phyloP scores from a whole-genome alignment of 108 stramenopile genomes.

The Pseudonitzschia multistriata region DNA sequence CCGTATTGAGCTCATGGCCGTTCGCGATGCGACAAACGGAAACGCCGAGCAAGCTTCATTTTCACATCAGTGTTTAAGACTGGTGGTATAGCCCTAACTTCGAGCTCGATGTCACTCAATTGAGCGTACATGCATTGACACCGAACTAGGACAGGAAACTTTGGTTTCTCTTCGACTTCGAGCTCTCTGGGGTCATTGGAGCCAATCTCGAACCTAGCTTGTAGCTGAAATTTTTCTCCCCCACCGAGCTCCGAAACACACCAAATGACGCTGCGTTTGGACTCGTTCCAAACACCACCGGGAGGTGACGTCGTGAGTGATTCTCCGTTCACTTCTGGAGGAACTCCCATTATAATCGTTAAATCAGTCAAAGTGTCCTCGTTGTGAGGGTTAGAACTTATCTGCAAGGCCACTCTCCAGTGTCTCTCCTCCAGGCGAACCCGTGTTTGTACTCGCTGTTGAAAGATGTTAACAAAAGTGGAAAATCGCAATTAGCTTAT shows the following conservation, averaged over 20 bases:
- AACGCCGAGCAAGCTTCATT: constrained; percentile 75
- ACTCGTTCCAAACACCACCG: constrained; percentile 83
- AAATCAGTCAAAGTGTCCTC: constrained; percentile 73
- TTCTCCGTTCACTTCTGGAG: constrained; percentile 59
- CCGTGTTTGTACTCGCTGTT: constrained; percentile 76
- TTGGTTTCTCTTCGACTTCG: constrained; percentile 47
- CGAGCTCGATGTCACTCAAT: constrained; percentile 75
- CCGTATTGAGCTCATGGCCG: constrained; percentile 22
- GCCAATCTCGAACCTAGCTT: constrained; percentile 70
- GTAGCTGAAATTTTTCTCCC: constrained; percentile 88
- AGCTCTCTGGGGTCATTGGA: constrained; percentile 9
- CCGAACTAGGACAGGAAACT: constrained; percentile 77
- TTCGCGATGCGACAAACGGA: constrained; percentile 76
- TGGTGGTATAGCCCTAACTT: constrained; percentile 57
- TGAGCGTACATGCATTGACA: constrained; percentile 82
- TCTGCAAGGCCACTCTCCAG: constrained; percentile 81
- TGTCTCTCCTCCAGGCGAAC: constrained; percentile 55
- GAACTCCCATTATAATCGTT: constrained; percentile 84
- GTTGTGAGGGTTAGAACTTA: constrained; percentile 87
- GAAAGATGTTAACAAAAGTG: neutral
- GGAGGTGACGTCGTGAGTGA: constrained; percentile 72
- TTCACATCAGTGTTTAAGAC: constrained; percentile 54
- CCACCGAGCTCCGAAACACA: constrained; percentile 76
- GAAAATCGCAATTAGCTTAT: constrained; percentile 17
- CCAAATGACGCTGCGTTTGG: constrained; percentile 81